Evolutionary conservation across 306 rosid genomes (phyloP), one percentile per base, ranked within the genome.

Genomic region (Lupinus albus): DNA sequence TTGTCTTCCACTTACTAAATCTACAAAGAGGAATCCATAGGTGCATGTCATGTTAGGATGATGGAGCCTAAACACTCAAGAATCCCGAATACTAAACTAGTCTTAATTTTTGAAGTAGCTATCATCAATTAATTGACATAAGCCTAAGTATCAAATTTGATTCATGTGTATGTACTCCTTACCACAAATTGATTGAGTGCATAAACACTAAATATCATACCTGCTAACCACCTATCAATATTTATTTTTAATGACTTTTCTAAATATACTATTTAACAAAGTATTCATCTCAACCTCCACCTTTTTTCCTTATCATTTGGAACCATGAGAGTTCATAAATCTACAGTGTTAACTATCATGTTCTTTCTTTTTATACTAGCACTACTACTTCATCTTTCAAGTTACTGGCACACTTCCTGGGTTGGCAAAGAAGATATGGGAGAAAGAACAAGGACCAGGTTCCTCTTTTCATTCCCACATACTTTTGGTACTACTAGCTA

Each of bases 291-390:
- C 28, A 32, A 35, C 44, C 67, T 35, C 30, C n/a, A 8, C 1
- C 64, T 2, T 65, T 8, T 48, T 35, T 33, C 20, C n/a, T 54
- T 41, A 17, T 67, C 33, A 69, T 60, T 68, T 73, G 80, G 15
- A 79, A 81, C 67, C 75, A 84, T 84, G 89, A 72, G 64, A 66
- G 55, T 72, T 66, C 78, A 51, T 30, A 84, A 76, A 60, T 56
- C 71, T 48, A 41, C 78, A 20, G 14, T 44, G n/a, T 39, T 68
- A 33, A 13, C 32, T 14, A 30, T 21, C 5, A 4, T 81, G 69
- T 36, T 74, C 64, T 42, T 79, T 56, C 35, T 83, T 39, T 21
- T 70, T 44, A 54, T 81, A 3, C 69, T 81, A 32, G 21, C 65
- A 46, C 51, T 74, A 46, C 51, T 74, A 9, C 75, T 76, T 56